Evolutionary conservation across 2,329 filamentous ascomycete species (phyloP), one percentile per base, ranked within the genome.

Genomic region (Colletotrichum lindemuthianum): DNA sequence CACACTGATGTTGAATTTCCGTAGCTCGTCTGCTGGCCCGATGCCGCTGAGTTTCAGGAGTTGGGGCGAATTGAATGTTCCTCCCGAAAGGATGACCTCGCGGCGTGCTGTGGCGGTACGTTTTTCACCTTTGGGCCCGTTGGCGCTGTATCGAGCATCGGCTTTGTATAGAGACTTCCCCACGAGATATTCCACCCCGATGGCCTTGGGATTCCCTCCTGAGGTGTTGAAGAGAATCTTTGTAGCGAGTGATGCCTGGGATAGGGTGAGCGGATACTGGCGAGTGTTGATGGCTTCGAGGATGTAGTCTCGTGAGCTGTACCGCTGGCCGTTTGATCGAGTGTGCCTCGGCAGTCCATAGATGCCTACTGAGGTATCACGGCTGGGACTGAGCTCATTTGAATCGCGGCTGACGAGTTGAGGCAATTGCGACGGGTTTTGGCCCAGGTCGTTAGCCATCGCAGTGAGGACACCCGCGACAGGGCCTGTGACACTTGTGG

Each of bases 1-100:
- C 2, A 83, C 66, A 0, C 76, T 70, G 40, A 86, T 86, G 34
- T 77, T 71, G 55, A 81, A 76, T n/a, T 74, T 70, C 5, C 76
- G 55, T 2, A 87, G 74, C 34, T 81, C 78, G 1, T 74, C 71
- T 0, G 72, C 73, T 1, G 81, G 78, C 0, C 83, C 82, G 32
- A 86, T 75, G 9, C 84, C 84, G 47, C 81, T 84, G 0, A 85
- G 76, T 72, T 83, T 82, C 3, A 86, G 78, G 5, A 86, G 76
- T 66, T 84, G 81, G 0, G 83, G 84, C 4, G 80, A 79, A 69
- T 84, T 82, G 70, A 84, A 82, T 4, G 78, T 73, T n/a, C 84
- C 83, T 0, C 80, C 82, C 0, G 79, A 77, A 4, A 86, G 65
- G 40, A 86, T 84, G 24, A 86, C 78, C 67, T 86, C 84, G 24